Evolutionary conservation across 148 eudicot genomes (phyloP).

Genomic region (Chenopodium formosanum): DNA sequence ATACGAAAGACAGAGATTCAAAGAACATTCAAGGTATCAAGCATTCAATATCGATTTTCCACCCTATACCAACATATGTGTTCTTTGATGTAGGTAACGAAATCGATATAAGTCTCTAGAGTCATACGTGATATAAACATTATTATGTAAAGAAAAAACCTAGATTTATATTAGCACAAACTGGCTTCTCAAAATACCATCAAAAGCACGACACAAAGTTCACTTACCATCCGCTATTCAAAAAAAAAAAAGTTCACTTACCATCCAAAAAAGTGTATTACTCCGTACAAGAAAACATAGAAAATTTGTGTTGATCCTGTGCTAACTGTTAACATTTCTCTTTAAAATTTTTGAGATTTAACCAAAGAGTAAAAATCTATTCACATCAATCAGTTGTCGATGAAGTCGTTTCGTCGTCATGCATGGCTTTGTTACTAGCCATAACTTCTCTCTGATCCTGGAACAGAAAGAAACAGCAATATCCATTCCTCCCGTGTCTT

Average conservation of each 20-base stretch:
- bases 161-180: neutral
- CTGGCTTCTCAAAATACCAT: neutral
- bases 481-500: conserved; percentile 1
- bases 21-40: neutral
- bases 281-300: too few species aligned
- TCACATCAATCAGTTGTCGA: conserved; percentile 6
- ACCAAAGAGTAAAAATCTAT: neutral
- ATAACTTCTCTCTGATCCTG: neutral
- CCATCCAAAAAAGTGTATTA: neutral
- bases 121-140: neutral
- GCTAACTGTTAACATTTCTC: neutral
- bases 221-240: neutral
- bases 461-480: neutral
- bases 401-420: neutral
- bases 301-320: neutral
- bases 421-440: neutral
- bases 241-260: too few species aligned
- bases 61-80: neutral
- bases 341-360: neutral
- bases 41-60: neutral
- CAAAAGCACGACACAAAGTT: neutral
- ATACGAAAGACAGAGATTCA: neutral
- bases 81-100: neutral
- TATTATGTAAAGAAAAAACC: neutral
- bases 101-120: neutral